Evolutionary conservation across 768 basidiomycete species (phyloP), one percentile per base, ranked within the genome.

Genomic region (Punctularia strigosozonata): DNA sequence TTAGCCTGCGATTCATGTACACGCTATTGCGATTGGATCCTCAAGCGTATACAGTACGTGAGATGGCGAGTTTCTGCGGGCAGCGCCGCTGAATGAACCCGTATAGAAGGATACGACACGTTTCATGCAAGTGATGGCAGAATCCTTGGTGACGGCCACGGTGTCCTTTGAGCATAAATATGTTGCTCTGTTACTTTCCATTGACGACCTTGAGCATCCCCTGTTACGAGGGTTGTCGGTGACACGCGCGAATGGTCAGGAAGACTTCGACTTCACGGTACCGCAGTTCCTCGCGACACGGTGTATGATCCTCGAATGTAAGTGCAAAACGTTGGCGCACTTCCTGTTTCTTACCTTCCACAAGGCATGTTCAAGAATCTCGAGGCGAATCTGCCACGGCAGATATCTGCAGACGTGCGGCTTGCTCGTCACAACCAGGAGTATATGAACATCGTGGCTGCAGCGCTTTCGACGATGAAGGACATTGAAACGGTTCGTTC

Each of bases 1-100:
- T 85, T 28, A 71, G 77, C 8, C 50, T 87, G 41, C 67, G 73
- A 18, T 74, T 86, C 51, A 73, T 76, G 59, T 64, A 65, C 32
- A 66, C 58, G 32, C 53, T 77, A 14, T 62, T 85, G 36, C 59
- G 65, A 39, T 57, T 77, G 6, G 75, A 85, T 48, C 75, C 80
- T 1, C 63, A 59, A 41, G 65, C 73, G 21, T 87, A 86, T 47
- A 39, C 43, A 40, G 82, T 81, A 8, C 34, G 8, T 22, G 6
- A 8, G 37, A 35, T 31, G 6, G 28, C 23, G 6, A 18, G 31
- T 14, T 41, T 44, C 20, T 18, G 1, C 20, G 25, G 39, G 13
- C 21, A 20, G 5, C 31, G 4, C 31, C 47, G 12, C 21, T 38
- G 40, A 38, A 33, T 20, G 6, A 41, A 1, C 44, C 81, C 77